Evolutionary conservation across 2,329 filamentous ascomycete genomes (phyloP).

Genomic region (Claviceps sp.): DNA sequence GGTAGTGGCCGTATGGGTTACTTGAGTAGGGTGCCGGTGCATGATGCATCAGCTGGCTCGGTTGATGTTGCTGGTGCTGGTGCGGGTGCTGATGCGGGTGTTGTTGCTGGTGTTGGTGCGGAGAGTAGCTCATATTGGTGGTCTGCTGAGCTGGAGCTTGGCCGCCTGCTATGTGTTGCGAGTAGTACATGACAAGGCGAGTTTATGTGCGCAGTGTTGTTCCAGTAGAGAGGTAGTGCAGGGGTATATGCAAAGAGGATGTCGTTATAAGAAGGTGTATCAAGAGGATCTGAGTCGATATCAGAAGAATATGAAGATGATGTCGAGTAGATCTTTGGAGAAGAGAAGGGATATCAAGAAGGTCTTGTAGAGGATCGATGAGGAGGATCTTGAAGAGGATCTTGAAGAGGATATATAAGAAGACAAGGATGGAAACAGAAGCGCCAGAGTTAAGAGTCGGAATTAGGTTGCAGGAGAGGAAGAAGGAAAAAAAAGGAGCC

Average conservation of each 20-base stretch:
- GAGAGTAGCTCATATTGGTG: constrained; percentile 59
- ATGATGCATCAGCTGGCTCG: constrained; percentile 63
- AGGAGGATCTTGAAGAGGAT: too few relatives aligned
- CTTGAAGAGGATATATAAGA: not conserved
- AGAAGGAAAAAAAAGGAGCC: constrained; percentile 13
- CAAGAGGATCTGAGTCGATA: constrained; percentile 39
- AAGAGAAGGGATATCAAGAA: too few relatives aligned
- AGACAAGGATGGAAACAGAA: not conserved
- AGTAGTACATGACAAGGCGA: constrained; percentile 56
- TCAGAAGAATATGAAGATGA: not conserved
- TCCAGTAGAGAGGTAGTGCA: too few relatives aligned
- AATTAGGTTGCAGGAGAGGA: not conserved
- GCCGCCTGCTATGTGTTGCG: constrained; percentile 64
- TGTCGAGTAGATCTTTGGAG: too few relatives aligned
- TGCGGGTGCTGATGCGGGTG: too few relatives aligned
- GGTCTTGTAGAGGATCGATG: too few relatives aligned
- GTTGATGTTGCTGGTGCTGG: constrained; percentile 28
- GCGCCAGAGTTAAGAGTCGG: not conserved
- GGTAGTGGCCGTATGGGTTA: constrained; percentile 55
- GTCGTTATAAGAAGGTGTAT: too few relatives aligned
- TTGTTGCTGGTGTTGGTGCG: too few relatives aligned
- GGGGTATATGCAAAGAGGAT: not conserved
- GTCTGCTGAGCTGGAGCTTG: constrained; percentile 64
- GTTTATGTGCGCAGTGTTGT: too few relatives aligned
- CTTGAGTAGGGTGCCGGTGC: constrained; percentile 55